These are phyloP conservation scores for Coniochaeta hoffmannii DNA, from an alignment of 2,329 filamentous ascomycete species.

Conservation along the genomic window DNA sequence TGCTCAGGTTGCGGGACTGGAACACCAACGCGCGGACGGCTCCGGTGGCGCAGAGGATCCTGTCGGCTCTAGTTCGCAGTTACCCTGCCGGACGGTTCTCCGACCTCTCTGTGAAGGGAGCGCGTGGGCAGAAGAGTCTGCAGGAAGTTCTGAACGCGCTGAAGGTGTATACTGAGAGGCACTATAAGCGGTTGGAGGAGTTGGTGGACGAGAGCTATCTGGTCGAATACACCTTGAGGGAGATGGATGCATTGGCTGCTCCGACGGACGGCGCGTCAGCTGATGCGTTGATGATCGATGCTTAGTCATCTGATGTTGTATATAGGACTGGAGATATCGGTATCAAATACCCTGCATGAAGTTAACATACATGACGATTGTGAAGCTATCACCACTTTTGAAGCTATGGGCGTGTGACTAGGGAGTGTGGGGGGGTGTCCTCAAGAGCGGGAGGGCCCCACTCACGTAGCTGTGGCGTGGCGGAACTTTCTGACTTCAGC, in stretches of 20 bases:
- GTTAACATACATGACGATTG: neutral
- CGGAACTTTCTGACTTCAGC: neutral
- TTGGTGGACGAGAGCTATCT: slow-evolving; percentile 90
- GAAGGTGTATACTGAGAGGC: slow-evolving; percentile 83
- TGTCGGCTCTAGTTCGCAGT: slow-evolving; percentile 70
- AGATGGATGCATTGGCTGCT: slow-evolving; percentile 74
- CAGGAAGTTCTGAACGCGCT: slow-evolving; percentile 84
- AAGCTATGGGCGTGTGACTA: neutral
- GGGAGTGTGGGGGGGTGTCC: neutral
- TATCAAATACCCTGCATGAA: neutral
- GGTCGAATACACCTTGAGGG: slow-evolving; percentile 83
- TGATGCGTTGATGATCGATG: slow-evolving; percentile 20
- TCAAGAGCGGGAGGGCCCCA: neutral
- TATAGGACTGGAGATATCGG: slow-evolving; percentile 1
- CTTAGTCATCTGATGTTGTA: neutral
- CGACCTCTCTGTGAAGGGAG: slow-evolving; percentile 54
- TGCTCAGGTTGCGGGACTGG: slow-evolving; percentile 86
- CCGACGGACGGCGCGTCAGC: slow-evolving; percentile 14
- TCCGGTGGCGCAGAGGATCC: slow-evolving; percentile 74
- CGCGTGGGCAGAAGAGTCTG: slow-evolving; percentile 55
- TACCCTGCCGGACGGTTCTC: slow-evolving; percentile 76
- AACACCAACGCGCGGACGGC: slow-evolving; percentile 91
- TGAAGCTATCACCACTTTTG: neutral
- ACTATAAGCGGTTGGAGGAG: slow-evolving; percentile 85
- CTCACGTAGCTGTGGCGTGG: neutral